Base-by-base conservation (phyloP, 2,329 filamentous ascomycete genomes). In the Exophiala sp. region DNA sequence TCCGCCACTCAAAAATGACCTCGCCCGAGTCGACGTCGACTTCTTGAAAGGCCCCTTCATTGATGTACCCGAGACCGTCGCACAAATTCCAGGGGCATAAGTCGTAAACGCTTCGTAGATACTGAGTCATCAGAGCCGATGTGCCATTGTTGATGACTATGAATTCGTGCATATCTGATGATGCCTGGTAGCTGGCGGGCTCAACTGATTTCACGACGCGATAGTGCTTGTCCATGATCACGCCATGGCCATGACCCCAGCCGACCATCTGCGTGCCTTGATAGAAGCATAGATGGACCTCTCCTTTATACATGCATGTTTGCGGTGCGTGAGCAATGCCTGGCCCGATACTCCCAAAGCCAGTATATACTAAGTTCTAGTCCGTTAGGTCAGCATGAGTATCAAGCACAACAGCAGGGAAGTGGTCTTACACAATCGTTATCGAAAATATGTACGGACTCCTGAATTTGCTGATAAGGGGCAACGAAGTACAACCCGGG, bases 1-100 rank as follows among this genome's bases (percentile, higher is more conserved):
- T 78, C 29, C 73, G 74, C 82, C 81, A 84, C 60, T 84, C 80
- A 58, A 84, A 84, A 9, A 83, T 57, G 3, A 84, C 65, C 38
- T 76, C 70, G 2, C 80, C 79, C 6, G 74, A 78, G 47, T 78
- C 74, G 35, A 79, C 71, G 14, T 80, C 74, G 6, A 80, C 68
- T 63, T 80, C 77, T 62, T 80, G 77, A 55, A 80, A 79, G 2
- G 78, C 69, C 50, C 76, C 76, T 63, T 79, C 73, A 59, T 79
- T 75, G 34, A 80, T 64, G 75, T 75, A 80, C 1, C 76, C 76
- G 55, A 78, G 68, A 3, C 76, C 75, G 6, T 69, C 65, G 43
- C 58, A 61, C 44, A 69, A 66, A 47, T 72, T 62, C 47, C 72
- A 73, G 5, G 65, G 65, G 4, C 71, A 76, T 67, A 80, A 69